phyloP scores from a whole-genome alignment of 2,329 filamentous ascomycete species.

The Pseudocercospora macadamiae region DNA sequence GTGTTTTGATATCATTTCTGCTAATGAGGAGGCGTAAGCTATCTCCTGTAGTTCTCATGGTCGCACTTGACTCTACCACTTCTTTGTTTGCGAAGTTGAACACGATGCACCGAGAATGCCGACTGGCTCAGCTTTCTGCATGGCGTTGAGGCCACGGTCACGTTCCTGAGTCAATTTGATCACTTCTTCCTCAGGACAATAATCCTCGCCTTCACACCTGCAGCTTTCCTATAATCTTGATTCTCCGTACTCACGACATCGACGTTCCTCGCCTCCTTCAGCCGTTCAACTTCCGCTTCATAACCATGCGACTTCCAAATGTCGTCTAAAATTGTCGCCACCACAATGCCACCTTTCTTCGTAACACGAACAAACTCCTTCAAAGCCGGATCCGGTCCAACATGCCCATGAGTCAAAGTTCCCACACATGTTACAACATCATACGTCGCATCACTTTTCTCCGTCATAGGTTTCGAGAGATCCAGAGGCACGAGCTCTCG shows the following conservation, averaged over 20 bases:
- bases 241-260: constrained; percentile 40
- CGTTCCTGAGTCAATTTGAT: too few species aligned
- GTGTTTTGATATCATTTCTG: too few species aligned
- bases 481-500: constrained; percentile 51
- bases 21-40: too few species aligned
- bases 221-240: constrained; percentile 36
- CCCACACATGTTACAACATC: constrained; percentile 58
- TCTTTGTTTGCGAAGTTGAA: too few species aligned
- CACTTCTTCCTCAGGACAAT: constrained; percentile 33
- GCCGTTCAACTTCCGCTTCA: constrained; percentile 47
- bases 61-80: too few species aligned
- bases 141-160: too few species aligned
- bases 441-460: constrained; percentile 46
- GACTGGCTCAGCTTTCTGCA: too few species aligned
- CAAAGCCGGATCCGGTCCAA: constrained; percentile 54
- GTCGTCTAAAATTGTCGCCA: constrained; percentile 55
- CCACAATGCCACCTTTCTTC: constrained; percentile 52
- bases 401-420: constrained; percentile 59
- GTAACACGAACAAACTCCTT: constrained; percentile 55
- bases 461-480: constrained; percentile 47
- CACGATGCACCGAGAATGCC: too few species aligned
- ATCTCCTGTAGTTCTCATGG: too few species aligned
- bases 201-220: constrained; percentile 27
- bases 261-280: constrained; percentile 40
- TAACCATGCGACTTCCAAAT: constrained; percentile 56